These are phyloP conservation scores for Verticillium dahliae DNA, from an alignment of 2,329 filamentous ascomycete species.

Conservation along the genomic window DNA sequence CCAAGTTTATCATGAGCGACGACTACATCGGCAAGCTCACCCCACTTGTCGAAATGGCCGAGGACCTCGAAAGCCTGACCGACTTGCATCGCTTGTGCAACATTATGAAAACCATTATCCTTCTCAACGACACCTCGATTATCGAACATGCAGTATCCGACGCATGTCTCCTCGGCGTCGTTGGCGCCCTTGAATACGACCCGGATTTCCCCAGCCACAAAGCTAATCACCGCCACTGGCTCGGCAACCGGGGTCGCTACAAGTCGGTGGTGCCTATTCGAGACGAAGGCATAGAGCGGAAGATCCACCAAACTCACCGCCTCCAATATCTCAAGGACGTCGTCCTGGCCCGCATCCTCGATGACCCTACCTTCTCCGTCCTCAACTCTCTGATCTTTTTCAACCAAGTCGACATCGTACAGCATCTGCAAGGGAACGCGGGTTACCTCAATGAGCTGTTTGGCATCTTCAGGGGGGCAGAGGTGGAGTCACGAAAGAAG, in stretches of 20 bases:
- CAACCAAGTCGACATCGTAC: constrained; percentile 96
- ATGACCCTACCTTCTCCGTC: constrained; percentile 95
- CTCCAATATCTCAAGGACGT: constrained; percentile 97
- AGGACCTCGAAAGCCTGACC: constrained; percentile 79
- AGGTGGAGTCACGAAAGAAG: constrained; percentile 64
- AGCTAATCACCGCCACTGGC: constrained; percentile 91
- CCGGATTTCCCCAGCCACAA: constrained; percentile 97
- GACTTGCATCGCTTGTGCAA: constrained; percentile 92
- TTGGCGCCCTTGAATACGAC: constrained; percentile 95
- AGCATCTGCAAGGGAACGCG: constrained; percentile 80
- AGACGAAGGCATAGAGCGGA: constrained; percentile 71
- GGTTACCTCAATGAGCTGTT: constrained; percentile 81
- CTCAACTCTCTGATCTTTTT: constrained; percentile 98
- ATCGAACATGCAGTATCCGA: constrained; percentile 93
- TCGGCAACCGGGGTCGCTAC: constrained; percentile 81
- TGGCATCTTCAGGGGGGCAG: constrained; percentile 66
- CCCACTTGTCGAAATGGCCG: constrained; percentile 78
- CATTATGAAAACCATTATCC: constrained; percentile 93
- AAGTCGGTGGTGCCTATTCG: constrained; percentile 95
- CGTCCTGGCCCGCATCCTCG: constrained; percentile 90
- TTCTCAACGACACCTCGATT: constrained; percentile 90
- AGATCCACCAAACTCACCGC: constrained; percentile 95
- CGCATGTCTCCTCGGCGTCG: constrained; percentile 81
- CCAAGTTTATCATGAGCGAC: constrained; percentile 78
- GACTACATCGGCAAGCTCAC: constrained; percentile 85